phyloP scores from a whole-genome alignment of 169 alveolate genomes.

The Amoebophrya sp. region DNA sequence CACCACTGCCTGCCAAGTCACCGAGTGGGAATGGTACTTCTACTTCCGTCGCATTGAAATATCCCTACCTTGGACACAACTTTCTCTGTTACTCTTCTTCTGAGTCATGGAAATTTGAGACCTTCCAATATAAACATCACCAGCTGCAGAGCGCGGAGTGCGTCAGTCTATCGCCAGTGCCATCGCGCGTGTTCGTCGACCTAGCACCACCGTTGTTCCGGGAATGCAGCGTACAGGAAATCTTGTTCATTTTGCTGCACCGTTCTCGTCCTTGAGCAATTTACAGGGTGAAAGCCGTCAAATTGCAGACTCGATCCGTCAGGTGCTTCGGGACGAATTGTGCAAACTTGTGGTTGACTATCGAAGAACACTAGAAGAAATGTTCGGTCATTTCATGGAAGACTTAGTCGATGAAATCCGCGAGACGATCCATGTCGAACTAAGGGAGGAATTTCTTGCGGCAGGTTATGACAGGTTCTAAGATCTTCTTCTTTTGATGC shows the following conservation, averaged over 20 bases:
- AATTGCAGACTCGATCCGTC: background rate
- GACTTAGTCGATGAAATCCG: background rate
- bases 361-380: background rate
- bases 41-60: no score
- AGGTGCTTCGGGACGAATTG: conserved; percentile 2
- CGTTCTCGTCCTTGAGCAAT: background rate
- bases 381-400: background rate
- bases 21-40: no score
- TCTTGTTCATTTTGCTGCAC: background rate
- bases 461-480: no score
- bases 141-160: background rate
- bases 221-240: background rate
- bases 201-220: background rate
- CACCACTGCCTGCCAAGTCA: no score
- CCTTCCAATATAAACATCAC: background rate
- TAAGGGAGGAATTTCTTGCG: no score
- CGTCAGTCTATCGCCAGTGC: background rate
- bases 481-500: background rate
- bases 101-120: no score
- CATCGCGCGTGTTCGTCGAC: background rate
- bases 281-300: background rate
- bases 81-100: no score
- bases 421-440: no score
- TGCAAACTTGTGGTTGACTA: background rate
- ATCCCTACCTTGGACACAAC: no score